Evolutionary conservation across 2,329 filamentous ascomycete species (phyloP), one percentile per base, ranked within the genome.

Genomic region (Pyrenochaeta sp.): DNA sequence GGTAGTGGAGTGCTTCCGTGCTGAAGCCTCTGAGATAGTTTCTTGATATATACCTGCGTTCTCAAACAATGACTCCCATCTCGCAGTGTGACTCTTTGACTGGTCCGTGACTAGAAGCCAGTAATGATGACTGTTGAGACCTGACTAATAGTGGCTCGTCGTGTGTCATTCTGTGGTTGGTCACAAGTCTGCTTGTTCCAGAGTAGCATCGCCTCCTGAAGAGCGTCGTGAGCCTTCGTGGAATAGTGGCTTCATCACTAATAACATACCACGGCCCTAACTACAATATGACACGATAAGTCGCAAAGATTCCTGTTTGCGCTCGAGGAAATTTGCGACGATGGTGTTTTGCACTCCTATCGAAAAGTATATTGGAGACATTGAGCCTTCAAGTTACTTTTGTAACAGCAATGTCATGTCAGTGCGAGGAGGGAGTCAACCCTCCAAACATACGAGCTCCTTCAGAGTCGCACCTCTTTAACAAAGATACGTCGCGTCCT

Each of bases 41-140:
- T 64, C 52, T 50, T 67, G 61, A 61, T 60, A 67, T 62, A 66
- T 56, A 65, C 37, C 27, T 66, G 15, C 15, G 45, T 50, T 61
- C 19, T 54, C 54, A 49, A 56, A 40, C 50, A 39, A 61, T 67
- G 62, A 67, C 60, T 65, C 56, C 42, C 28, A 37, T n/a, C 45
- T 42, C 19, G 42, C 9, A 39, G 7, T 43, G 40, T 64, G 61
- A 60, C 57, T 63, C 54, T 19, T 52, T 39, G 15, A n/a, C 15
- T 51, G 34, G 34, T 40, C 30, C 36, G 34, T 57, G 54, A 47
- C 28, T 47, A 9, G 45, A 49, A 27, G 5, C 24, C 25, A 28
- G 19, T 19, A 5, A 49, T n/a, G 5, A 27, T 49, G 46, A 49
- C 46, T 49, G 19, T 19, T 45, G 2, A 44, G 15, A 25, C 28